Percentiles rank a stretch among this genome's conserved stretches.
Conservation (phyloP, 1,284 basidiomycete species). For the Leccinum ponderosum region DNA sequence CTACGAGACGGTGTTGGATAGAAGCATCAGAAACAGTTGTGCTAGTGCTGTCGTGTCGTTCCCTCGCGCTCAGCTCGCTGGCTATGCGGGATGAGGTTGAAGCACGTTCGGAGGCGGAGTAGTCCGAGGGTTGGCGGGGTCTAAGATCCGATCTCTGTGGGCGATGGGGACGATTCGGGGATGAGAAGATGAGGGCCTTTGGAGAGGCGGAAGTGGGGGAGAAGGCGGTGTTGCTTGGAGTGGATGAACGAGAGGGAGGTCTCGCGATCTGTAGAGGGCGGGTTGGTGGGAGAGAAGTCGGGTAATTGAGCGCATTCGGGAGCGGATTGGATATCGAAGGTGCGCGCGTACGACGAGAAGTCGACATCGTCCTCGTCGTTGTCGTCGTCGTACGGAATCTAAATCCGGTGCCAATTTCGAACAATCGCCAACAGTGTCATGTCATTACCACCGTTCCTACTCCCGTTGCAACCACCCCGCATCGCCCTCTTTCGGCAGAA, state of each 20-base stretch:
- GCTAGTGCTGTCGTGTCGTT: constrained; percentile 36
- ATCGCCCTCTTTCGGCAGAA: constrained; percentile 41
- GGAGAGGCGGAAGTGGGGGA: constrained; percentile 36
- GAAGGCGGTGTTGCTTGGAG: constrained; percentile 40
- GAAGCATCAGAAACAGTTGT: constrained; percentile 45
- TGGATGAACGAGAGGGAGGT: constrained; percentile 44
- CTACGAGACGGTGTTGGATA: constrained; percentile 27
- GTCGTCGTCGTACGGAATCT: constrained; percentile 3
- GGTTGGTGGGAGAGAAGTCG: constrained; percentile 22
- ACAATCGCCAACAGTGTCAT: constrained; percentile 1
- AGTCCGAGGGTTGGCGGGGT: constrained; percentile 43
- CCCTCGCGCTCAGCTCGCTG: constrained; percentile 34
- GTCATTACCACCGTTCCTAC: constrained; percentile 40
- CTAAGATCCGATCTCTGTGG: constrained; percentile 59
- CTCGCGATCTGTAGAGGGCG: constrained; percentile 37
- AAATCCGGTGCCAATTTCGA: constrained; percentile 4
- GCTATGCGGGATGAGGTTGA: constrained; percentile 36
- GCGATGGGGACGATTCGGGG: constrained; percentile 50
- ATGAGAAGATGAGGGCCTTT: constrained; percentile 36
- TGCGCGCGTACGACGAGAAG: constrained; percentile 22
- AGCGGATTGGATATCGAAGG: constrained; percentile 31
- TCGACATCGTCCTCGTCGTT: constrained; percentile 24
- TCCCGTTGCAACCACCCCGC: constrained; percentile 23
- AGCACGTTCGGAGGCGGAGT: constrained; percentile 42
- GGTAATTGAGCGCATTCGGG: constrained; percentile 28